Conservation (phyloP, 1,139 yeast genomes). For the Trichomonascaceae sp. region DNA sequence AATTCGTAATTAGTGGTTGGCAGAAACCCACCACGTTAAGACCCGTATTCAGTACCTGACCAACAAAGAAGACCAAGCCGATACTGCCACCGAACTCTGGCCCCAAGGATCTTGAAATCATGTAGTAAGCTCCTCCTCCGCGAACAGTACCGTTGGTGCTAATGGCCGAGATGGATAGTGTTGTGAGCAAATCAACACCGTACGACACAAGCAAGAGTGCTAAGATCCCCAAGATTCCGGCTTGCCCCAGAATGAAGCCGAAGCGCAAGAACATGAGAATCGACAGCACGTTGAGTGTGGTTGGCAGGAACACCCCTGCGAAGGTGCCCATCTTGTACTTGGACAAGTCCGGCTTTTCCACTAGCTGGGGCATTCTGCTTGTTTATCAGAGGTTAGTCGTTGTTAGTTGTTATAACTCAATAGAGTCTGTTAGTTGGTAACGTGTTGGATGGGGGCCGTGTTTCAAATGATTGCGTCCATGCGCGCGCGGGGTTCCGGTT, state of each 20-base stretch:
- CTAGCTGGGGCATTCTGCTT: slow-evolving; percentile 14
- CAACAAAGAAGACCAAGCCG: slow-evolving; percentile 64
- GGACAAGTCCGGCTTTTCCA: slow-evolving; percentile 4
- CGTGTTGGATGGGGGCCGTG: no score
- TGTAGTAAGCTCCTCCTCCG: slow-evolving; percentile 78
- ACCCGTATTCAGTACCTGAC: slow-evolving; percentile 58
- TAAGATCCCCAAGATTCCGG: slow-evolving; percentile 53
- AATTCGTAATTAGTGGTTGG: slow-evolving; percentile 57
- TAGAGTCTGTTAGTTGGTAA: no score
- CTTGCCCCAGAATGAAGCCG: slow-evolving; percentile 69
- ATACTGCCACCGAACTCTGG: slow-evolving; percentile 83
- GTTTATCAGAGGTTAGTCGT: no score
- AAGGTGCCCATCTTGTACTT: slow-evolving; percentile 23
- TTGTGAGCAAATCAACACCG: slow-evolving; percentile 51
- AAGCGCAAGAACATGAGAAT: slow-evolving; percentile 70
- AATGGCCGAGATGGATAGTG: slow-evolving; percentile 63
- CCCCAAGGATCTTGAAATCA: slow-evolving; percentile 66
- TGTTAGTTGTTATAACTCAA: no score
- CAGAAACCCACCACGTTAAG: slow-evolving; percentile 71
- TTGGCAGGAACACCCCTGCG: slow-evolving; percentile 56
- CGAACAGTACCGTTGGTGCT: slow-evolving; percentile 74
- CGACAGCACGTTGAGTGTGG: slow-evolving; percentile 61
- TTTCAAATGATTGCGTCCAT: no score
- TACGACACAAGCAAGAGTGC: slow-evolving; percentile 40
- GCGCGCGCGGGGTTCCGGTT: no score